Conservation (phyloP, 495 filamentous ascomycete species). For the Cladorrhinum samala region DNA sequence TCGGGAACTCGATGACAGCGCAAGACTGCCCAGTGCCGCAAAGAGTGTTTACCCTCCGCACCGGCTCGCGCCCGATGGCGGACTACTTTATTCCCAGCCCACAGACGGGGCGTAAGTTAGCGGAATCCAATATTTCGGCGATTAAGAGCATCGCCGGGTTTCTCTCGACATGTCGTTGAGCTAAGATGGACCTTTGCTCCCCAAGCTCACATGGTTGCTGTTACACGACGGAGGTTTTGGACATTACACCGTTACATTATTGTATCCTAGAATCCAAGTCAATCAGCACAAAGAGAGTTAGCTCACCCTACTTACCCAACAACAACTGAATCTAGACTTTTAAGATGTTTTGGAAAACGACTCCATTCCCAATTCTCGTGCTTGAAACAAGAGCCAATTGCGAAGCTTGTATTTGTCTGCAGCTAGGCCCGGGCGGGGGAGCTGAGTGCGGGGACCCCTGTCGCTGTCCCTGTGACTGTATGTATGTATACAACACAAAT, state of each 20-base stretch:
- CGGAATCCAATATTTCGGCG: too few species aligned
- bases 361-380: neutral
- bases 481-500: constrained; percentile 4
- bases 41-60: too few species aligned
- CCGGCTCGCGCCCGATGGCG: neutral
- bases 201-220: too few species aligned
- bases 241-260: neutral
- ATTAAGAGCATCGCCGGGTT: too few species aligned
- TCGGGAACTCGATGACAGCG: neutral
- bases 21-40: constrained; percentile 2
- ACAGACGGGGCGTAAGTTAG: too few species aligned
- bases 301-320: neutral
- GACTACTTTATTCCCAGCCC: neutral
- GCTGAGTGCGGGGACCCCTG: constrained; percentile 24
- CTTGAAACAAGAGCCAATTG: constrained; percentile 22
- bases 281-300: neutral
- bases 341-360: neutral
- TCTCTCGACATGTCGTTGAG: too few species aligned
- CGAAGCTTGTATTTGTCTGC: constrained; percentile 20
- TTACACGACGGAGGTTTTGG: neutral
- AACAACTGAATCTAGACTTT: neutral
- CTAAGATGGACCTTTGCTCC: too few species aligned
- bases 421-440: constrained; percentile 11
- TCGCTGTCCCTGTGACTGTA: constrained; percentile 24
- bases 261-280: neutral